Evolutionary conservation across 75 land plant species (phyloP).

Genomic region (Picea glauca): DNA sequence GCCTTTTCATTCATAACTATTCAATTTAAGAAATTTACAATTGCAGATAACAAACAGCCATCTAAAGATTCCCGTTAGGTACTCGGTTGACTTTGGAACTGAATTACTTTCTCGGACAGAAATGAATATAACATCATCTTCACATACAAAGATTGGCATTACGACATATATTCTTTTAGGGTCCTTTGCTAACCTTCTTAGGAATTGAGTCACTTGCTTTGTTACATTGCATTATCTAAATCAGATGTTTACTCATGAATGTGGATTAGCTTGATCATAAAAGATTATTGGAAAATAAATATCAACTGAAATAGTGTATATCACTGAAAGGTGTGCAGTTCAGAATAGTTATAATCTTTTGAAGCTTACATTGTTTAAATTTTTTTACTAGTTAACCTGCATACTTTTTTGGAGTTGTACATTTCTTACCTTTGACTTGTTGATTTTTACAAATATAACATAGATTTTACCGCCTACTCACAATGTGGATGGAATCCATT

Average conservation of each 20-base stretch:
- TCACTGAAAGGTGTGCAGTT: not conserved
- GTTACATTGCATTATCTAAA: not conserved
- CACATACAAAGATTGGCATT: not conserved
- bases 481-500: not conserved
- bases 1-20: no score
- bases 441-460: not conserved
- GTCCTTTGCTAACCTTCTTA: not conserved
- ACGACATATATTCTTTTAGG: not conserved
- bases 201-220: not conserved
- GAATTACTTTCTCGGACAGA: not conserved
- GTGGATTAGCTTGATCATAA: not conserved
- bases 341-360: not conserved
- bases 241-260: not conserved
- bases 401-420: no score
- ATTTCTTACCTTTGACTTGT: no score
- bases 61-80: not conserved
- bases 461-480: not conserved
- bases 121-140: not conserved
- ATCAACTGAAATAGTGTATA: not conserved
- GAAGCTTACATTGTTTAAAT: not conserved
- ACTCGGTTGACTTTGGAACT: not conserved
- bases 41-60: not conserved
- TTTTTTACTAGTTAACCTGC: not conserved
- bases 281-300: not conserved
- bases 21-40: no score